Evolutionary conservation across 2,329 filamentous ascomycete species (phyloP), one percentile per base, ranked within the genome.

Genomic region (Talaromyces sp.): DNA sequence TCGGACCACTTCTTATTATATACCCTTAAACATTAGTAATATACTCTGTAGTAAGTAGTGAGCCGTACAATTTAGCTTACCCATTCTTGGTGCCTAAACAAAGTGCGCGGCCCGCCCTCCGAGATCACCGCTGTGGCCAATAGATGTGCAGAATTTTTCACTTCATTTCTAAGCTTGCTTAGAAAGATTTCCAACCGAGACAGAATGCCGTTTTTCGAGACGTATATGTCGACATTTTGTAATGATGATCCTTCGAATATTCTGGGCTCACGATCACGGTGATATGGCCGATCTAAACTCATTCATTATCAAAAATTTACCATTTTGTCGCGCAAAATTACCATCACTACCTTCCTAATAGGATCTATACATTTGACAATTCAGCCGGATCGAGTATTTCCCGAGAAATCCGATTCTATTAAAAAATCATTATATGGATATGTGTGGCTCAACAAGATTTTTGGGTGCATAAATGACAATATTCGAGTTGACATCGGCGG

Each of bases 21-120:
- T 22, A 22, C 22, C 22, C 22, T 22, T 22, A 22, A 22, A 22
- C 22, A 22, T 22, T 22, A 22, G 22, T 22, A 22, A 22, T 22
- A 22, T 1, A 22, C 22, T 22, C 22, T 2, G 22, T 22, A 22
- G 22, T 22, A 22, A 22, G 22, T 22, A 22, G 22, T 22, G 22
- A 22, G 22, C 22, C 22, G 22, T 22, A 22, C 22, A 22, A 22
- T 22, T 22, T 57, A 57, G 22, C 54, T 35, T 19, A 31, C 6
- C 6, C 19, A 57, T 39, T 57, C 27, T 13, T 19, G 54, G 39
- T 57, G 33, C 13, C 31, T 13, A 39, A 54, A 19, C 39, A 39
- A 57, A 33, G 54, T 57, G 54, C n/a, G 54, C 54, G 54, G 54
- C 54, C 54, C 54, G 54, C 33, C 54, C n/a, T 57, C 54, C 54